Evolutionary conservation across 1,139 yeast species (phyloP).

Genomic region (Ogataea hybrid): DNA sequence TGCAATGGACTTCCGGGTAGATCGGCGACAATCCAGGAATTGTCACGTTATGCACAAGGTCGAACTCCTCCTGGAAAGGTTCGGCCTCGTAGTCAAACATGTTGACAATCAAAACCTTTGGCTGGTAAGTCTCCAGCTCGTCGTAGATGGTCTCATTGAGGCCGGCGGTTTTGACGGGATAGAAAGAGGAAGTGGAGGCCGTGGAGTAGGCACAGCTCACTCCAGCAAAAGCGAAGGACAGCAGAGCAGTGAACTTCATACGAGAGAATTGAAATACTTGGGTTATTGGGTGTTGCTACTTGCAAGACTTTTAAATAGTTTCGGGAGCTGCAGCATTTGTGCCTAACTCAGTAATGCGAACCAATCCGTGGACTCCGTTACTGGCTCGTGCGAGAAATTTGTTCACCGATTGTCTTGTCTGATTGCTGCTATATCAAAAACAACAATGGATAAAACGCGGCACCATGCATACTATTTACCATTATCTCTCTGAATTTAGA

Average conservation of each 20-base stretch:
- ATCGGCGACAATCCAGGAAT: slow-evolving; percentile 65
- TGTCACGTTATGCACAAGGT: slow-evolving; percentile 50
- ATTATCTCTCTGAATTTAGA: background rate
- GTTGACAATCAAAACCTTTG: slow-evolving; percentile 54
- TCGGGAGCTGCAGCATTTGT: background rate
- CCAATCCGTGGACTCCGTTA: background rate
- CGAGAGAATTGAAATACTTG: slow-evolving; percentile 6
- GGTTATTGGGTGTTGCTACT: background rate
- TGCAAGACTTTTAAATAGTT: background rate
- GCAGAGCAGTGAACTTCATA: slow-evolving; percentile 11
- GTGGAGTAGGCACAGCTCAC: slow-evolving; percentile 12
- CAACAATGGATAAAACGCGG: background rate
- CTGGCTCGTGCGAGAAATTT: background rate
- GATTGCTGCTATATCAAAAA: background rate
- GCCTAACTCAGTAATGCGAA: background rate
- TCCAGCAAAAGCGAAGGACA: slow-evolving; percentile 13
- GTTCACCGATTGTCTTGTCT: background rate
- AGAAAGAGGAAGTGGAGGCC: slow-evolving; percentile 16
- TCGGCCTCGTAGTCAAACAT: slow-evolving; percentile 56
- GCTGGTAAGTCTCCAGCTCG: slow-evolving; percentile 36
- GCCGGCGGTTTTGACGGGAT: slow-evolving; percentile 25
- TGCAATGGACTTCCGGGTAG: slow-evolving; percentile 57
- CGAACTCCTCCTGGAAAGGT: slow-evolving; percentile 50
- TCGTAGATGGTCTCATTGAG: slow-evolving; percentile 22
- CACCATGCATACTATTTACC: background rate